These are phyloP conservation scores for Solanum lycopersicoides DNA, from an alignment of 257 asterid species.

Conservation along the genomic window DNA sequence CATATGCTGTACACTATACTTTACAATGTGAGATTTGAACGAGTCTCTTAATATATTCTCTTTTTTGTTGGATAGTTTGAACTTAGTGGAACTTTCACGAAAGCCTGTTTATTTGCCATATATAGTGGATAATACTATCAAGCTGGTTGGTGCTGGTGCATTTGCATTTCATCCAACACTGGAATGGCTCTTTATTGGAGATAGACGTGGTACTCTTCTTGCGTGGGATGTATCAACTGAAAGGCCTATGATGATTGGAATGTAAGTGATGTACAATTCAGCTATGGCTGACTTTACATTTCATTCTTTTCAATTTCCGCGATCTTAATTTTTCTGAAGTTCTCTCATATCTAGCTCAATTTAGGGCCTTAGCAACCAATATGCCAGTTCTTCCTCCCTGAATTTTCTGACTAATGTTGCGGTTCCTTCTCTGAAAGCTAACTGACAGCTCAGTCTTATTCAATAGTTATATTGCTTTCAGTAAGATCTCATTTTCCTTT, in stretches of 20 bases:
- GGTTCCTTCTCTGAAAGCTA: not conserved
- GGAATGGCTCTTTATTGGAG: slow-evolving; percentile 99
- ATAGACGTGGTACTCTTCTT: slow-evolving; percentile 94
- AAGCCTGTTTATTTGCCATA: not conserved
- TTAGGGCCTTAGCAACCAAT: not conserved
- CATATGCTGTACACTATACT: slow-evolving; percentile 93
- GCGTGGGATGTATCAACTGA: slow-evolving; percentile 99
- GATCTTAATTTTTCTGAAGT: not conserved
- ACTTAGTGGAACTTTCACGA: not conserved
- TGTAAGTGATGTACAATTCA: slow-evolving; percentile 43
- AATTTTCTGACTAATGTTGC: not conserved
- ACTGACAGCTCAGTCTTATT: not conserved
- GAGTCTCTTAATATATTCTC: not conserved
- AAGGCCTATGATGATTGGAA: slow-evolving; percentile 97
- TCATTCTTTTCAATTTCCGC: not conserved
- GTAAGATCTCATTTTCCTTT: not conserved
- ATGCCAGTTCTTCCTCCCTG: not conserved
- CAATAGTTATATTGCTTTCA: not conserved
- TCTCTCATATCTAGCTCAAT: slow-evolving; percentile 1
- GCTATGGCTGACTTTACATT: not conserved
- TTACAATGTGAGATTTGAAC: slow-evolving; percentile 69
- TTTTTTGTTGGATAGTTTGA: not conserved
- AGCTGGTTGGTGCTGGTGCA: slow-evolving; percentile 95
- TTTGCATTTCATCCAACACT: slow-evolving; percentile 93
- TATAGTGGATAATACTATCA: slow-evolving; percentile 96